A percentile compares a stretch with the other conserved stretches of the same genome.
phyloP scores from a whole-genome alignment of 1,284 basidiomycete genomes.

The Fomes fomentarius region DNA sequence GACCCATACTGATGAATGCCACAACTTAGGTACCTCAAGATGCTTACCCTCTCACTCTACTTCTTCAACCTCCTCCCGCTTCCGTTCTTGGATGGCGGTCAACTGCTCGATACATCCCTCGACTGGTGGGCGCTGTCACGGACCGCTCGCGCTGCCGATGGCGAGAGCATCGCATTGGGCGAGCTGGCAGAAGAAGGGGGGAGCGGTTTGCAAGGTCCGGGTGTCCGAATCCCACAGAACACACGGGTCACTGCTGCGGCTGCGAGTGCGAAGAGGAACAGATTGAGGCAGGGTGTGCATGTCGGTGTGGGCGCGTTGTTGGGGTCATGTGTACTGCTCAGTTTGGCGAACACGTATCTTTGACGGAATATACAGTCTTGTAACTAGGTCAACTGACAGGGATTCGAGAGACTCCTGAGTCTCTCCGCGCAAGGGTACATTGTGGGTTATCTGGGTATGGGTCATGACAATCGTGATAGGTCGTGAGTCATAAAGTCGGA shows the following conservation, averaged over 20 bases:
- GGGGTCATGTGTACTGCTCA: conserved; percentile 7
- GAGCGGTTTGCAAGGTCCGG: background rate
- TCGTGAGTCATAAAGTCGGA: too few relatives aligned
- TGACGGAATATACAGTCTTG: background rate
- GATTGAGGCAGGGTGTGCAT: background rate
- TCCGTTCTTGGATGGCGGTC: conserved; percentile 62
- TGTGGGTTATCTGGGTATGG: too few relatives aligned
- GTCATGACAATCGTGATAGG: too few relatives aligned
- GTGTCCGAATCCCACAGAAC: background rate
- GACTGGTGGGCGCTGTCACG: conserved; percentile 1
- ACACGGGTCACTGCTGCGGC: too few relatives aligned
- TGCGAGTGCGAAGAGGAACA: too few relatives aligned
- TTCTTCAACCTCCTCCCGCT: conserved; percentile 76
- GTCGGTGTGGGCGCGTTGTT: background rate
- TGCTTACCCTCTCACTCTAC: conserved; percentile 68
- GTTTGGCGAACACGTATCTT: background rate
- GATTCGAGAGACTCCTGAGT: too few relatives aligned
- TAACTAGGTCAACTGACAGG: too few relatives aligned
- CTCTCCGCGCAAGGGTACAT: too few relatives aligned
- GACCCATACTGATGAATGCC: background rate
- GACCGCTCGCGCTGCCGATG: background rate
- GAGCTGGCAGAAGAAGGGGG: conserved; percentile 14
- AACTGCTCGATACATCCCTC: conserved; percentile 40
- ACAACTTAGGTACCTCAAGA: conserved; percentile 57
- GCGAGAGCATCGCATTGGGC: background rate